Evolutionary conservation across 2,329 filamentous ascomycete genomes (phyloP), one percentile per base, ranked within the genome.

Genomic region (Apiospora sp.): DNA sequence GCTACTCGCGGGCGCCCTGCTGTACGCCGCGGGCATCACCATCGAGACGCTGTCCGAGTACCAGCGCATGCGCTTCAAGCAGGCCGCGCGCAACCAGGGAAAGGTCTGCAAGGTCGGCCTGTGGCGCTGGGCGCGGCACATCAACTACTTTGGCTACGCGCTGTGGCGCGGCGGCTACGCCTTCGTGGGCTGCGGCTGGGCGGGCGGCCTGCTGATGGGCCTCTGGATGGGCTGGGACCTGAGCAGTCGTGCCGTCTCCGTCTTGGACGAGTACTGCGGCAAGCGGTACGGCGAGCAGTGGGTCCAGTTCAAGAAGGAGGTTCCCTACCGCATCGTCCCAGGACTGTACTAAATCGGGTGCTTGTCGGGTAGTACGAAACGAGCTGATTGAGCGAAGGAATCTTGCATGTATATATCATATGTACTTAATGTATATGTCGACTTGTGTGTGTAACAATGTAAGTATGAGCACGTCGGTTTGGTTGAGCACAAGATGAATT

Each of bases 41-140:
- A 82, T 87, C 5, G 90, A 92, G 80, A 84, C 87, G 6, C 76
- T 86, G 4, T 83, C 88, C 0, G 90, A 92, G 81, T 77, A 86
- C 41, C 90, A 92, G 80, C 85, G 91, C 72, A 80, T 79, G 73
- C 58, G 70, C 12, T 85, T 85, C 81, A 85, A 85, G 79, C 75
- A 77, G 73, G 76, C 6, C n/a, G 77, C 80, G 16, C 78, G 78
- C 71, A 84, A 84, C 74, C 75, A 79, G 70, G 84, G 83, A 71
- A 82, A 80, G 76, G 77, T 85, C 58, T 84, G 82, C 75, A 79
- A 77, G 51, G 74, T 72, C 41, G 83, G 84, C 0, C 77, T 85
- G 37, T 85, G 83, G 83, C 69, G 75, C n/a, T 79, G 77, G 78
- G 81, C 82, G 8, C 77, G 84, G 7, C 83, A 85, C 73, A 76